These are phyloP conservation scores for Aspergillus clavatus DNA, from an alignment of 2,329 filamentous ascomycete species.

Conservation along the genomic window DNA sequence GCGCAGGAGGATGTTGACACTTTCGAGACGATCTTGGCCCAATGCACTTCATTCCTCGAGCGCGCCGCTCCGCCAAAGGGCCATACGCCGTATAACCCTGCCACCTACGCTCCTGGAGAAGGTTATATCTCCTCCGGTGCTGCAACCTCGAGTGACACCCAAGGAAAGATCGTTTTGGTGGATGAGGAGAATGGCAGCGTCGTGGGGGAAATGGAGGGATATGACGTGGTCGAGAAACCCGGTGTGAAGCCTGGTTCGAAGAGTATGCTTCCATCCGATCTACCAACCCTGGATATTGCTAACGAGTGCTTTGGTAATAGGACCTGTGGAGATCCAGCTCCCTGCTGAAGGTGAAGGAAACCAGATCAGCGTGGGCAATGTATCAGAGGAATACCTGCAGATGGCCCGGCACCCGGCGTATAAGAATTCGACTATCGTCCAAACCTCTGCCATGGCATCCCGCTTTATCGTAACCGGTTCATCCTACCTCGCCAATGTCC, in stretches of 20 bases:
- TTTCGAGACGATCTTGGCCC: slow-evolving; percentile 95
- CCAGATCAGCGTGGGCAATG: slow-evolving; percentile 44
- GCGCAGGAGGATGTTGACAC: slow-evolving; percentile 91
- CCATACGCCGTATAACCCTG: slow-evolving; percentile 66
- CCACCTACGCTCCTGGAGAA: slow-evolving; percentile 72
- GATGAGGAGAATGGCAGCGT: slow-evolving; percentile 96
- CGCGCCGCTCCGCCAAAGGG: slow-evolving; percentile 60
- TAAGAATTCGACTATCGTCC: slow-evolving; percentile 77
- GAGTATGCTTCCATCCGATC: slow-evolving; percentile 51
- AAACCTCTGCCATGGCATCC: slow-evolving; percentile 80
- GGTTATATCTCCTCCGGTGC: slow-evolving; percentile 56
- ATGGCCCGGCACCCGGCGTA: slow-evolving; percentile 87
- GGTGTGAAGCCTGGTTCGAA: slow-evolving; percentile 82
- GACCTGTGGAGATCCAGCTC: slow-evolving; percentile 46
- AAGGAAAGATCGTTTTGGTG: slow-evolving; percentile 81
- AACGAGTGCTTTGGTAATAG: slow-evolving; percentile 26
- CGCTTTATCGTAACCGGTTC: slow-evolving; percentile 88
- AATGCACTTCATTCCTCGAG: slow-evolving; percentile 94
- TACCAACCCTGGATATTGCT: background rate
- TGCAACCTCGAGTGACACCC: slow-evolving; percentile 30
- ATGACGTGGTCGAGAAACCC: slow-evolving; percentile 71
- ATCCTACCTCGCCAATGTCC: slow-evolving; percentile 68
- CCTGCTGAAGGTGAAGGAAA: slow-evolving; percentile 45
- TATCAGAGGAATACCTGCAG: slow-evolving; percentile 60
- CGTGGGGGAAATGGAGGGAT: slow-evolving; percentile 84